Evolutionary conservation across 345 rosid genomes (phyloP).

Genomic region (Corchorus capsularis): DNA sequence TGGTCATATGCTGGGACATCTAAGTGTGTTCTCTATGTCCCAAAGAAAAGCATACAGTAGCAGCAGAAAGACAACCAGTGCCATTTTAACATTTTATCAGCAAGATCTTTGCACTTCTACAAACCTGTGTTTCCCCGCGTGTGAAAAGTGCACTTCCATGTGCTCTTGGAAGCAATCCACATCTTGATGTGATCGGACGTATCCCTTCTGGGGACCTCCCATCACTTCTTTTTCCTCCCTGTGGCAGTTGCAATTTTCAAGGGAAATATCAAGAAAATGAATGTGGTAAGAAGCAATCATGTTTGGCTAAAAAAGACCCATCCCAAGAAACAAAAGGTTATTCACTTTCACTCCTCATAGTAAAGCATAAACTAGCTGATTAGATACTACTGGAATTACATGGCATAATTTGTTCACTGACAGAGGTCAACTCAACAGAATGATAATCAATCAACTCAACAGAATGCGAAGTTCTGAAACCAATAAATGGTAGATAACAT

Average conservation of each 20-base stretch:
- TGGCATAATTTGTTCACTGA: neutral
- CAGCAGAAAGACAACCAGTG: neutral
- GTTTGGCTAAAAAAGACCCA: constrained; percentile 12
- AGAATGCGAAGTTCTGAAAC: neutral
- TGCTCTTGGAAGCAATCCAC: constrained; percentile 95
- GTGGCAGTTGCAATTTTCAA: constrained; percentile 25
- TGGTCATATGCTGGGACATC: constrained; percentile 1
- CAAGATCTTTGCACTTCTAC: constrained; percentile 12
- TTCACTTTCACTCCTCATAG: constrained; percentile 4
- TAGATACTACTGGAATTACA: constrained; percentile 5
- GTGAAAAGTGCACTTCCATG: constrained; percentile 99
- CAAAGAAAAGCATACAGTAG: neutral
- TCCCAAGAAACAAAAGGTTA: neutral
- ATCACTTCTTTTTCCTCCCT: constrained; percentile 99
- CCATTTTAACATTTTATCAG: constrained; percentile 9
- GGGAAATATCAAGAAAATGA: constrained; percentile 14
- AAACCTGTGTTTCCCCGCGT: constrained; percentile 99
- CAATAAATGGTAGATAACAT: neutral
- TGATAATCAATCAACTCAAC: too few relatives aligned
- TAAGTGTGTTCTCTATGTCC: neutral
- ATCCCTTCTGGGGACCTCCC: constrained; percentile 77
- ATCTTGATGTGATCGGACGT: constrained; percentile 86
- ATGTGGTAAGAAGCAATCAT: constrained; percentile 13
- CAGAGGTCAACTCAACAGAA: neutral
- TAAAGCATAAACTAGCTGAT: neutral